Percentiles rank a stretch among this genome's conserved stretches.
These are phyloP conservation scores for Teratosphaeria nubilosa DNA, from an alignment of 2,329 filamentous ascomycete genomes.

Conservation along the genomic window DNA sequence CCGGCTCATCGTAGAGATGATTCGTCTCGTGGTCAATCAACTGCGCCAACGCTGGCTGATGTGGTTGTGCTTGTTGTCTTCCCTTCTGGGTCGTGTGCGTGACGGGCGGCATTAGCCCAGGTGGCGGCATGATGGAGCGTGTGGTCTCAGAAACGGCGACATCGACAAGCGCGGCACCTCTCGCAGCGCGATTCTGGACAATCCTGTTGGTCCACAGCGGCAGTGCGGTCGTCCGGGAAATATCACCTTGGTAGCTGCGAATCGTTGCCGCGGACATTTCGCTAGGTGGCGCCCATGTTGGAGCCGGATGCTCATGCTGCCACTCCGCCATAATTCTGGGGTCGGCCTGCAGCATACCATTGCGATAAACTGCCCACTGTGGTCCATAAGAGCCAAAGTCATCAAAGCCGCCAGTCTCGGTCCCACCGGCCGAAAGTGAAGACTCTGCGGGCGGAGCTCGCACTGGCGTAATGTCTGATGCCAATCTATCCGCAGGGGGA, in stretches of 20 bases:
- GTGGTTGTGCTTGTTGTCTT: not conserved
- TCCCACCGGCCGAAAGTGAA: not conserved
- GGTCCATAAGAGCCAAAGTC: not conserved
- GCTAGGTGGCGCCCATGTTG: not conserved
- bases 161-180: conserved; percentile 4
- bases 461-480: not conserved
- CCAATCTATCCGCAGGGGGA: not conserved
- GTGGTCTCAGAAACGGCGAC: not conserved
- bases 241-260: not conserved
- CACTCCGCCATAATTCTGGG: not conserved
- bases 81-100: not conserved
- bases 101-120: not conserved
- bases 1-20: not conserved
- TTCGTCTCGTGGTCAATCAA: not conserved
- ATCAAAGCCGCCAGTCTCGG: not conserved
- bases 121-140: not conserved
- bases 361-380: not conserved
- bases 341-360: not conserved
- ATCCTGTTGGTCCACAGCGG: conserved; percentile 7
- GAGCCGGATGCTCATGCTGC: not conserved
- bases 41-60: not conserved
- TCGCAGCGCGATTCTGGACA: not conserved
- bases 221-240: not conserved
- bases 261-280: not conserved
- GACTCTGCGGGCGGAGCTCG: not conserved